Base-by-base conservation (phyloP, 2,329 filamentous ascomycete genomes). In the Colletotrichum sp. region DNA sequence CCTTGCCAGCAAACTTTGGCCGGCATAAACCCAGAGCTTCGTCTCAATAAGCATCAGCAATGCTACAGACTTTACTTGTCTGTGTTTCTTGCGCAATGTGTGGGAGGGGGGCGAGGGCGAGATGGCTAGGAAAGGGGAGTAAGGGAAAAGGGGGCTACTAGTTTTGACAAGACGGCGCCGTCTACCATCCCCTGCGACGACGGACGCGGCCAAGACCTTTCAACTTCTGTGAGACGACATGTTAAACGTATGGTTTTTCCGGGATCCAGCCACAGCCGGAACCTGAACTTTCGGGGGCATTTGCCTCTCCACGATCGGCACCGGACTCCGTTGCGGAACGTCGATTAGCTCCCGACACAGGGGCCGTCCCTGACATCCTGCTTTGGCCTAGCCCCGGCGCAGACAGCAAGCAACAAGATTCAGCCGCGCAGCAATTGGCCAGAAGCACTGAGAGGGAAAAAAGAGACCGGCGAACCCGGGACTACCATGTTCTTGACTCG, bases 1-100 rank as follows among this genome's bases (percentile, higher is more conserved):
- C 70, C n/a, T 65, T 32, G 32, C 16, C 10, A 36, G 71, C 64
- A 76, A 73, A 68, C 64, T 60, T 52, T 76, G 44, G 59, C 59
- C 64, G 74, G 74, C 74, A 76, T 76, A 36, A 74, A 76, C 74
- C 74, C 59, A 69, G 70, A 76, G 64, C 64, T 69, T 74, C 70
- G 60, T 71, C 70, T 76, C 59, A 60, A 74, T 72, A 65, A 60
- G 44, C 34, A 68, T n/a, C 70, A 52, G 26, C 63, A 76, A 74
- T 76, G 74, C 64, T 64, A 57, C 28, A 22, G 69, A 48, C 44
- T 62, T 26, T 24, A 44, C 36, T 60, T 12, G 57, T n/a, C 18
- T 15, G 15, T 24, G 69, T 28, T 62, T 59, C 16, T 34, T 32
- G 39, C 36, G 22, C 69, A 15, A 18, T 39, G 48, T 59, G 18